A percentile compares a stretch with the other conserved stretches of the same genome.
These are phyloP conservation scores for Saturnispora serradocipensis DNA, from an alignment of 805 yeast species.

Conservation along the genomic window DNA sequence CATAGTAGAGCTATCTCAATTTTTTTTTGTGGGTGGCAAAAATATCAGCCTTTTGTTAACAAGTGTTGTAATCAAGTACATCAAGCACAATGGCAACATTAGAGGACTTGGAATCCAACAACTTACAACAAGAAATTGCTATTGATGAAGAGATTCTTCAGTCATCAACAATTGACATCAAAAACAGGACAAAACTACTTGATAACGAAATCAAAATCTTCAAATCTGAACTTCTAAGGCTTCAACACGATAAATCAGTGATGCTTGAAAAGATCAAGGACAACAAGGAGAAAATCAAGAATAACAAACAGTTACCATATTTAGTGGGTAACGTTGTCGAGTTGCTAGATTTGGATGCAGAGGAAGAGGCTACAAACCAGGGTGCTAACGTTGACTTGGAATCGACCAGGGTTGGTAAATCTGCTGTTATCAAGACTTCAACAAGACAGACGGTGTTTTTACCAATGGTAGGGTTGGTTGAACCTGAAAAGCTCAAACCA, in stretches of 20 bases:
- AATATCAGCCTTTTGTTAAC: neutral
- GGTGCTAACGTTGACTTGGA: slow-evolving; percentile 95
- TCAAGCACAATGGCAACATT: slow-evolving; percentile 57
- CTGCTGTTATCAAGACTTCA: slow-evolving; percentile 97
- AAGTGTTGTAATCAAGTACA: neutral
- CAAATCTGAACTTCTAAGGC: slow-evolving; percentile 82
- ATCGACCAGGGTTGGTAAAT: slow-evolving; percentile 83
- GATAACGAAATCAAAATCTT: slow-evolving; percentile 95
- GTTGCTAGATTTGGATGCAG: slow-evolving; percentile 77
- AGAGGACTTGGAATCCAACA: slow-evolving; percentile 56
- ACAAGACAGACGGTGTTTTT: slow-evolving; percentile 95
- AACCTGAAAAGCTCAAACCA: slow-evolving; percentile 86
- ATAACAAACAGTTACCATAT: slow-evolving; percentile 92
- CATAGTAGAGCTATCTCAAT: neutral
- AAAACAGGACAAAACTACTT: slow-evolving; percentile 75
- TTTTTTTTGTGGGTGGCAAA: neutral
- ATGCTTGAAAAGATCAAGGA: slow-evolving; percentile 93
- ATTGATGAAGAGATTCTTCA: slow-evolving; percentile 75
- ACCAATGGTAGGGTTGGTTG: slow-evolving; percentile 93
- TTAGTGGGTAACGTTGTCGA: slow-evolving; percentile 96
- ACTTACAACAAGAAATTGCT: slow-evolving; percentile 40
- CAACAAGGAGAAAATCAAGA: slow-evolving; percentile 90
- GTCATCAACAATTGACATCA: slow-evolving; percentile 73
- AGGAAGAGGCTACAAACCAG: slow-evolving; percentile 73
- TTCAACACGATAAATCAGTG: slow-evolving; percentile 84